These are phyloP conservation scores for Schwanniomyces yamadae DNA, from an alignment of 805 yeast genomes.

Conservation along the genomic window DNA sequence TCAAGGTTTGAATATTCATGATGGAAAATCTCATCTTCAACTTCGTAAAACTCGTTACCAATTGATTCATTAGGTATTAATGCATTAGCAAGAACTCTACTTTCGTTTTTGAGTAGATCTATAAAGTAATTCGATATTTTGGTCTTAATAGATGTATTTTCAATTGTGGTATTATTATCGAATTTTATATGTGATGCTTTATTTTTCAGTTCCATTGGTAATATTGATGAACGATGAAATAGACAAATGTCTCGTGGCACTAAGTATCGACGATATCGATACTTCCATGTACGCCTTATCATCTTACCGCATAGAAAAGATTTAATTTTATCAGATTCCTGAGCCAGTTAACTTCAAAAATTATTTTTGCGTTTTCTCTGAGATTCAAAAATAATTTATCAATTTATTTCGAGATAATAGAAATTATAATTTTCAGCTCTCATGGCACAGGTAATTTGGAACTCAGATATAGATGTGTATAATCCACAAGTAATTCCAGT, in stretches of 20 bases:
- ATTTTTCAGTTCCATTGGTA: neutral
- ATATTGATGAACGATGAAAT: neutral
- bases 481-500: slow-evolving; percentile 38
- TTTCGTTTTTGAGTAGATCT: slow-evolving; percentile 8
- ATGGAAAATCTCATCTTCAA: slow-evolving; percentile 3
- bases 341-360: no score
- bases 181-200: slow-evolving; percentile 2
- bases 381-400: no score
- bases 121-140: slow-evolving; percentile 6
- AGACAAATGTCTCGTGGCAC: neutral
- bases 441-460: slow-evolving; percentile 48
- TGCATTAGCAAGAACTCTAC: slow-evolving; percentile 5
- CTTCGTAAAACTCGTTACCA: neutral
- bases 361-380: no score
- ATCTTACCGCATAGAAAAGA: slow-evolving; percentile 6
- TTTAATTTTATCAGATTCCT: neutral
- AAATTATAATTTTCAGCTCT: neutral
- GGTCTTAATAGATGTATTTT: slow-evolving; percentile 4
- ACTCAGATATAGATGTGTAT: slow-evolving; percentile 45
- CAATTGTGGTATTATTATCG: slow-evolving; percentile 2
- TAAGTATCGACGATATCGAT: slow-evolving; percentile 5
- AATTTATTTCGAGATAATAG: no score
- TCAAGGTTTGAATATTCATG: slow-evolving; percentile 3
- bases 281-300: slow-evolving; percentile 8
- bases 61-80: neutral